phyloP scores from a whole-genome alignment of 2,329 filamentous ascomycete species.

The Saccharata proteae region DNA sequence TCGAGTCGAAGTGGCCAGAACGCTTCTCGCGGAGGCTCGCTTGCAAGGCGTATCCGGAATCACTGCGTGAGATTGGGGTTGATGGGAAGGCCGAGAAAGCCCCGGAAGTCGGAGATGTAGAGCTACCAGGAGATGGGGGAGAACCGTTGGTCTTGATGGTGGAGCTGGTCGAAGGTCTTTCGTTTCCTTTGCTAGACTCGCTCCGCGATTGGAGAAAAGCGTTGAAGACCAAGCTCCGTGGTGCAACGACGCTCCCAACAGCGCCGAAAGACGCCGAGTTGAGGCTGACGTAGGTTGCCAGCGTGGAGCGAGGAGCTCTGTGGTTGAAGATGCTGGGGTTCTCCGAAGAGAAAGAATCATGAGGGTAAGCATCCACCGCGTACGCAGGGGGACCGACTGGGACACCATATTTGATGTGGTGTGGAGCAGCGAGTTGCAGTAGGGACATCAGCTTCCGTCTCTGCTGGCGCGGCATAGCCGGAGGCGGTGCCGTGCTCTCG shows the following conservation, averaged over 20 bases:
- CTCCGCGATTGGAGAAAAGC: slow-evolving; percentile 70
- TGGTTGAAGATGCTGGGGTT: slow-evolving; percentile 69
- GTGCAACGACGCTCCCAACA: slow-evolving; percentile 23
- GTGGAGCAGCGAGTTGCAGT: slow-evolving; percentile 79
- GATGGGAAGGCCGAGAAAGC: slow-evolving; percentile 67
- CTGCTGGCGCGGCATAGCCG: slow-evolving; percentile 72
- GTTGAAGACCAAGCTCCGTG: slow-evolving; percentile 68
- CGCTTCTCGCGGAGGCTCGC: slow-evolving; percentile 85
- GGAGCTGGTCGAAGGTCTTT: slow-evolving; percentile 51
- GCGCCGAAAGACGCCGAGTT: slow-evolving; percentile 83
- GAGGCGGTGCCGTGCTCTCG: slow-evolving; percentile 69
- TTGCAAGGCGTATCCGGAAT: slow-evolving; percentile 80
- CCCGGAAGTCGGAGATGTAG: slow-evolving; percentile 62
- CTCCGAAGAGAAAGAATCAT: slow-evolving; percentile 81
- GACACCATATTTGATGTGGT: slow-evolving; percentile 78
- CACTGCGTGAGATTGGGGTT: slow-evolving; percentile 74
- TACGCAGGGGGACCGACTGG: slow-evolving; percentile 82
- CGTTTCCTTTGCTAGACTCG: slow-evolving; percentile 41
- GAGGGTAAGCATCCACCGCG: slow-evolving; percentile 83
- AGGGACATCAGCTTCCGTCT: slow-evolving; percentile 80
- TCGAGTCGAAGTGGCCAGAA: slow-evolving; percentile 78
- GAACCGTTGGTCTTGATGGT: slow-evolving; percentile 31
- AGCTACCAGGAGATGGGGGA: slow-evolving; percentile 45
- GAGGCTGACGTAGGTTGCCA: slow-evolving; percentile 78
- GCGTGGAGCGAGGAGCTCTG: slow-evolving; percentile 54